Evolutionary conservation across 1,139 yeast genomes (phyloP), one percentile per base, ranked within the genome.

Genomic region (Debaryomyces singareniensis): DNA sequence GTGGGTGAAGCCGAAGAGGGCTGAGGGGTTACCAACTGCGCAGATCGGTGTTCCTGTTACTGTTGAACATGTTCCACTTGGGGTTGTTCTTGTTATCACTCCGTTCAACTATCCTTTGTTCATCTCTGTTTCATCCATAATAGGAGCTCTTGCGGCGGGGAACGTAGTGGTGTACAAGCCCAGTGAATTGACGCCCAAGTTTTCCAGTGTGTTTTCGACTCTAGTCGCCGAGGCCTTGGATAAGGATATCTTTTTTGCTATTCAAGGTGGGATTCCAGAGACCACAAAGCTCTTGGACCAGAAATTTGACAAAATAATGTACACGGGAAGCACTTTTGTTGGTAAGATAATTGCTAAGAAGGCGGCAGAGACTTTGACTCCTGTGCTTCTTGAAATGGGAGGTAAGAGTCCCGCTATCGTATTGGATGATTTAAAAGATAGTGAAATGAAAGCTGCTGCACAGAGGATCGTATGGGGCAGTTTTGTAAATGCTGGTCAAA

Each of bases 361-460:
- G 29, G 96, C 96, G 1, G 95, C 94, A 5, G 78, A 84, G 55
- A 71, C 75, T 23, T 65, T 89, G 45, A 85, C 95, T 1, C 97
- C 97, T 1, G 71, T 71, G 13, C 58, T 83, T 16, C 67, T 91
- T 38, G 97, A 89, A 57, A 67, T 91, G 29, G 97, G 97, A 30
- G 96, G 96, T n/a, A 87, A 87, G 52, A 80, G 91, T 3, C 96
- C 96, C 0, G 84, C 75, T 1, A 68, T 87, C 39, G 61, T 87
- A 7, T 72, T 87, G 31, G 63, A 69, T 27, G 64, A 71, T 29
- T 61, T 72, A 28, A 42, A 44, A 5, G 71, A 61, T 31, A 46
- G 46, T 22, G 68, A 77, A 41, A 41, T 83, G 30, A 54, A 57
- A 13, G 54, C 66, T 0, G 67, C 83, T n/a, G 77, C 87, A 12